Percentiles rank a stretch among this genome's conserved stretches.
Conservation (phyloP, 2,329 filamentous ascomycete genomes). For the Uncinocarpus reesii region DNA sequence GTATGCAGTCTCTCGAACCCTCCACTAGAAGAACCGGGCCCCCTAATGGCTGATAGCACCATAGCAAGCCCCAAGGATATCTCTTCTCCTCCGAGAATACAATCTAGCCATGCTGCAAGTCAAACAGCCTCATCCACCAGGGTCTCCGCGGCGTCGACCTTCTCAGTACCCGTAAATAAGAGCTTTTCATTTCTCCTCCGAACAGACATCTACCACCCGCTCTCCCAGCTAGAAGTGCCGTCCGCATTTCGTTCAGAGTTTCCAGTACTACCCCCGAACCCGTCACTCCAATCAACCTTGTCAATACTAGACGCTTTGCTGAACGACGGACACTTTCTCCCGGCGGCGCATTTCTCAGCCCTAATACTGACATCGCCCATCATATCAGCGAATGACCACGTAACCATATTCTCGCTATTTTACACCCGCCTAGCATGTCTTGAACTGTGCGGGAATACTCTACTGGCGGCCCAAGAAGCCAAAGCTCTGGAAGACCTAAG, state of each 20-base stretch:
- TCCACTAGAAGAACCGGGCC: not conserved
- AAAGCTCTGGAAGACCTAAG: conserved; percentile 52
- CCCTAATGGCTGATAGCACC: conserved; percentile 4
- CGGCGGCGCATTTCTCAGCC: conserved; percentile 51
- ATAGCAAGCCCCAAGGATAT: not conserved
- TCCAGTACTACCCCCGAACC: conserved; percentile 52
- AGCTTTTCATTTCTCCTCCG: conserved; percentile 73
- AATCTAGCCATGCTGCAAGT: not conserved
- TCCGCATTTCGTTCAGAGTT: conserved; percentile 59
- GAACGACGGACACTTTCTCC: conserved; percentile 63
- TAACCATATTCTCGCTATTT: conserved; percentile 62
- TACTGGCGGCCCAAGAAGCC: conserved; percentile 57
- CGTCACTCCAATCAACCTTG: conserved; percentile 39
- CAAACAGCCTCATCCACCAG: not conserved
- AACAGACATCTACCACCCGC: conserved; percentile 70
- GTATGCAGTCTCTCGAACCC: conserved; percentile 41
- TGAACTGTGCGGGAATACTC: conserved; percentile 62
- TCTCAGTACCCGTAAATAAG: conserved; percentile 35
- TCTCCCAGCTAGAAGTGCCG: conserved; percentile 53
- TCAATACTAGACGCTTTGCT: conserved; percentile 54
- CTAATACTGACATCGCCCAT: conserved; percentile 35
- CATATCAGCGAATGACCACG: conserved; percentile 43
- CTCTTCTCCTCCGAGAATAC: not conserved
- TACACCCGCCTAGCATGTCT: conserved; percentile 75
- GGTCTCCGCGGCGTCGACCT: not conserved